phyloP scores from a whole-genome alignment of 306 rosid genomes.

The Purshia tridentata region DNA sequence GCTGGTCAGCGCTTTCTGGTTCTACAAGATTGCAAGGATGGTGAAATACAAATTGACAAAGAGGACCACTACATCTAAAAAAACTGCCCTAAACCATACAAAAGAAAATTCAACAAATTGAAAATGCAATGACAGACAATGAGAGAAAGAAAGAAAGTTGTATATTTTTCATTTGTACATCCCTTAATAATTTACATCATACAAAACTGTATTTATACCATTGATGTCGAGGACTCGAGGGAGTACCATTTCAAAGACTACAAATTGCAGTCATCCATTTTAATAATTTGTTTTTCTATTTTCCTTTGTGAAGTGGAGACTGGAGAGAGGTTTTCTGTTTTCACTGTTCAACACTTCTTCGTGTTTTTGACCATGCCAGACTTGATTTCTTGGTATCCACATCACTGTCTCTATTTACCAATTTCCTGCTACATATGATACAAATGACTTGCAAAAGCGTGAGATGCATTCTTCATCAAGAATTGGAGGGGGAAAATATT shows the following conservation, averaged over 20 bases:
- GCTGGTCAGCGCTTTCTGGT: conserved; percentile 92
- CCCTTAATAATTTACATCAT: neutral
- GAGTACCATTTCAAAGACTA: too few species aligned
- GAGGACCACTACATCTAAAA: conserved; percentile 24
- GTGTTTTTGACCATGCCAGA: neutral
- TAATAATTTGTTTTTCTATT: too few species aligned
- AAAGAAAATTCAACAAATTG: neutral
- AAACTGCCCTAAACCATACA: conserved; percentile 4
- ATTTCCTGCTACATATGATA: conserved; percentile 31
- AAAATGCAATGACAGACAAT: neutral
- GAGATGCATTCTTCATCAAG: neutral
- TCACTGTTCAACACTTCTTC: too few species aligned
- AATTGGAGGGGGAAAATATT: neutral
- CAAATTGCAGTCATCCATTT: too few species aligned
- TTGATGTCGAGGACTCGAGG: neutral
- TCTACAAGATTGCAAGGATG: conserved; percentile 82
- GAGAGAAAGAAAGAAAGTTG: neutral
- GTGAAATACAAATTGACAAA: conserved; percentile 56
- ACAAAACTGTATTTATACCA: conserved; percentile 5
- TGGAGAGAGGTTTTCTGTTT: too few species aligned
- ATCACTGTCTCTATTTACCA: conserved; percentile 1
- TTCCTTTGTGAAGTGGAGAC: too few species aligned
- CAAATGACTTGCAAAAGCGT: conserved; percentile 2
- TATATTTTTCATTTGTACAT: too few species aligned
- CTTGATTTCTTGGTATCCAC: neutral